These are phyloP conservation scores for Carpinus viminea DNA, from an alignment of 306 rosid species.

Conservation along the genomic window DNA sequence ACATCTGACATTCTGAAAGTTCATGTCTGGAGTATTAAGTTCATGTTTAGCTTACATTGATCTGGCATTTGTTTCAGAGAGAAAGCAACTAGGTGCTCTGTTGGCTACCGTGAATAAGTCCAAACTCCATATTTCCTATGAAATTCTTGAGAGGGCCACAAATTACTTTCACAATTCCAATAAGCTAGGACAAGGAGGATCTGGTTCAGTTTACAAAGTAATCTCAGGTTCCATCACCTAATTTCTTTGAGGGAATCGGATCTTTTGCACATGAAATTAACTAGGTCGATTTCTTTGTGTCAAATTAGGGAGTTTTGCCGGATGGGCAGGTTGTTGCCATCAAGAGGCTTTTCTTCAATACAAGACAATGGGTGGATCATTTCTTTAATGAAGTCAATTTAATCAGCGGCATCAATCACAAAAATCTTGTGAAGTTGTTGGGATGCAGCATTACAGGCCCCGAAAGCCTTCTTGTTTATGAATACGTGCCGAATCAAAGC, in stretches of 20 bases:
- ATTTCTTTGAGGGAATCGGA: not conserved
- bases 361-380: slow-evolving; percentile 53
- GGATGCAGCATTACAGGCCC: slow-evolving; percentile 83
- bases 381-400: slow-evolving; percentile 50
- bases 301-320: slow-evolving; percentile 37
- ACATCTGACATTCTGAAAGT: not conserved
- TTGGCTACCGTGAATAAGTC: slow-evolving; percentile 48
- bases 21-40: slow-evolving; percentile 1
- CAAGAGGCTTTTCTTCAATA: slow-evolving; percentile 63
- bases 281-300: not conserved
- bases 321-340: slow-evolving; percentile 40
- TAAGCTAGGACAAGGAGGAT: slow-evolving; percentile 83
- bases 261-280: slow-evolving; percentile 4
- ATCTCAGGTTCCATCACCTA: not conserved
- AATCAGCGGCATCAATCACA: slow-evolving; percentile 43
- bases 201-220: slow-evolving; percentile 80
- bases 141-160: slow-evolving; percentile 70
- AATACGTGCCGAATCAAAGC: slow-evolving; percentile 64
- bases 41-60: not conserved
- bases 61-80: slow-evolving; percentile 41
- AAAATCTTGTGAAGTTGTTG: slow-evolving; percentile 53
- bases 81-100: slow-evolving; percentile 58
- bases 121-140: slow-evolving; percentile 57
- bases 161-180: slow-evolving; percentile 56
- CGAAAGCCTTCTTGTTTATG: slow-evolving; percentile 76